Evolutionary conservation across 75 land plant species (phyloP).

Genomic region (Picea sitchensis): DNA sequence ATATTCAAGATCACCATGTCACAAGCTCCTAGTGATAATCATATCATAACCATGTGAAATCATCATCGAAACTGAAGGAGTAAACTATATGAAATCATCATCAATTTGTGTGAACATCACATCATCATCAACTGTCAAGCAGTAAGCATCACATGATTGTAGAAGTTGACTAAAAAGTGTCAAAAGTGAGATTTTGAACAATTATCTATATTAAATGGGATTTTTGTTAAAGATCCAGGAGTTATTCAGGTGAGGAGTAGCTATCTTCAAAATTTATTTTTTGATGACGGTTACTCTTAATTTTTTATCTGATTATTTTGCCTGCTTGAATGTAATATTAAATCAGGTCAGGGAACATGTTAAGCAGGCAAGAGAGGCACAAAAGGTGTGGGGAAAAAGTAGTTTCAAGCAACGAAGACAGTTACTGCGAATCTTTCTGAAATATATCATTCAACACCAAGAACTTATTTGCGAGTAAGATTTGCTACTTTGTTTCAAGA

Average conservation of each 20-base stretch:
- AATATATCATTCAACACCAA: slow-evolving; percentile 89
- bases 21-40: too few species aligned
- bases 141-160: too few species aligned
- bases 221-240: not conserved
- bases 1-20: too few species aligned
- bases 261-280: not conserved
- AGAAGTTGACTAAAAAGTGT: not conserved
- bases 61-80: too few species aligned
- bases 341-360: slow-evolving; percentile 75
- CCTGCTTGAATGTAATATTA: slow-evolving; percentile 7
- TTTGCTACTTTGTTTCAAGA: not conserved
- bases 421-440: slow-evolving; percentile 71
- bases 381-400: slow-evolving; percentile 76
- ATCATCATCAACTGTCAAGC: too few species aligned
- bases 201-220: not conserved
- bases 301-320: slow-evolving; percentile 10
- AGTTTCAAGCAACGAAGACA: slow-evolving; percentile 80
- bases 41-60: too few species aligned
- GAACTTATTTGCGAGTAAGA: slow-evolving; percentile 93
- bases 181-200: not conserved
- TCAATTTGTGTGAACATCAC: too few species aligned
- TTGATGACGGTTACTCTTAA: not conserved
- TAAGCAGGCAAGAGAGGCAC: slow-evolving; percentile 76
- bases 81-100: too few species aligned
- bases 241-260: not conserved